Conservation (phyloP, 345 rosid species). For the Jatropha curcas region DNA sequence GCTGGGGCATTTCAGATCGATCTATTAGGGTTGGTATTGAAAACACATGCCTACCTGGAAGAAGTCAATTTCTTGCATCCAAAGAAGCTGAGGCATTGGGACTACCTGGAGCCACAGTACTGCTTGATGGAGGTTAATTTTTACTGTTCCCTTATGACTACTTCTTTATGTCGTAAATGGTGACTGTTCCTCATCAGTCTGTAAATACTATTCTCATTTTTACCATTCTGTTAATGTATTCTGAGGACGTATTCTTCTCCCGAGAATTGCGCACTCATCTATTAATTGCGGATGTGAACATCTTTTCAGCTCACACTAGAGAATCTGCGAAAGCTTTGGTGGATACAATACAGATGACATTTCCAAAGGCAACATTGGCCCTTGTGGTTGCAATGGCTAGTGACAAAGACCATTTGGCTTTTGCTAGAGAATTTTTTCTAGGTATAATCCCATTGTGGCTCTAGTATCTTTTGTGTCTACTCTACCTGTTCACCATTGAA, state of each 20-base stretch:
- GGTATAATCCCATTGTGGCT: slow-evolving; percentile 34
- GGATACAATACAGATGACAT: slow-evolving; percentile 52
- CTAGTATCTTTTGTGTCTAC: background rate
- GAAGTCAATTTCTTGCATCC: slow-evolving; percentile 72
- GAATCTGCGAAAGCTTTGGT: slow-evolving; percentile 84
- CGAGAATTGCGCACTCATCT: background rate
- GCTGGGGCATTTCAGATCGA: slow-evolving; percentile 65
- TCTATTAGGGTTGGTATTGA: slow-evolving; percentile 75
- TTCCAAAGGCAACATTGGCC: slow-evolving; percentile 54
- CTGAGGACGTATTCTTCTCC: background rate
- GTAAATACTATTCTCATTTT: background rate
- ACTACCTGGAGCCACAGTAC: slow-evolving; percentile 60
- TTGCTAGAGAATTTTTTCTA: slow-evolving; percentile 77
- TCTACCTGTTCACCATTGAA: background rate
- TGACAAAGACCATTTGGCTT: slow-evolving; percentile 83
- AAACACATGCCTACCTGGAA: slow-evolving; percentile 69
- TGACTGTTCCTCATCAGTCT: background rate
- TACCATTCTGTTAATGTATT: background rate
- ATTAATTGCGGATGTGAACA: background rate
- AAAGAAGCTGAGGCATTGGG: slow-evolving; percentile 62
- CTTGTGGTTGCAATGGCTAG: slow-evolving; percentile 85
- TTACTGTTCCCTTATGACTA: background rate
- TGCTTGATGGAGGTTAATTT: slow-evolving; percentile 82
- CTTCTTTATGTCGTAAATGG: slow-evolving; percentile 1
- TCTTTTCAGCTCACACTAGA: slow-evolving; percentile 75